A percentile compares a stretch with the other conserved stretches of the same genome.
These are phyloP conservation scores for Trichoderma guizhouense DNA, from an alignment of 2,329 filamentous ascomycete genomes.

Conservation along the genomic window DNA sequence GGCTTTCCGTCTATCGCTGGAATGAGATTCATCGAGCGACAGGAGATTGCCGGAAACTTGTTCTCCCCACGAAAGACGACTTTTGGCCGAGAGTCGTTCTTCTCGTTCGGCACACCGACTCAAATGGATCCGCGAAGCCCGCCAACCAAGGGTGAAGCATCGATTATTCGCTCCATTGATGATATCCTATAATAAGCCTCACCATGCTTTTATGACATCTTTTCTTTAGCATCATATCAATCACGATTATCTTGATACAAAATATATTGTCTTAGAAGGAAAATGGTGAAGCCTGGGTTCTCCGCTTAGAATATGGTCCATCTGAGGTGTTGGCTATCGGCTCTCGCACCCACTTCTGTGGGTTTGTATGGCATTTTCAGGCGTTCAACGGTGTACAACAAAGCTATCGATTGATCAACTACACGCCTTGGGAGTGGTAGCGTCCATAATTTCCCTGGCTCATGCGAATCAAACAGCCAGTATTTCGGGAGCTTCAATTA, in stretches of 20 bases:
- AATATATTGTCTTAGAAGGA: not conserved
- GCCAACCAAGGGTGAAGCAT: conserved; percentile 68
- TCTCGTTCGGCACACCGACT: conserved; percentile 48
- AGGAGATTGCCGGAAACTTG: conserved; percentile 49
- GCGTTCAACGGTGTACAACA: conserved; percentile 17
- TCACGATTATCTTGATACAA: not conserved
- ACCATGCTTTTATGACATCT: not conserved
- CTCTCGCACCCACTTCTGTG: not conserved
- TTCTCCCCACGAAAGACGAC: conserved; percentile 52
- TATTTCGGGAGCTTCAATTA: not conserved
- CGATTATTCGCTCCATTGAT: conserved; percentile 75
- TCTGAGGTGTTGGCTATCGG: not conserved
- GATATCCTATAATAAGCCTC: conserved; percentile 59
- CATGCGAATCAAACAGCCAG: not conserved
- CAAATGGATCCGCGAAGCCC: conserved; percentile 69
- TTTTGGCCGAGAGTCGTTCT: conserved; percentile 54
- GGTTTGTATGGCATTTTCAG: conserved; percentile 14
- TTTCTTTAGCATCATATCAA: not conserved
- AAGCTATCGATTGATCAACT: not conserved
- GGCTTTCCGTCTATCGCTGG: conserved; percentile 42
- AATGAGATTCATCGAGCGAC: conserved; percentile 49
- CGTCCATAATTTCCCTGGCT: not conserved
- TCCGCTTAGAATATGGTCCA: not conserved
- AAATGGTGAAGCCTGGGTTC: not conserved
- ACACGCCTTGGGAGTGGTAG: not conserved